phyloP scores from a whole-genome alignment of 106 monocot genomes.

The Acorus gramineus region DNA sequence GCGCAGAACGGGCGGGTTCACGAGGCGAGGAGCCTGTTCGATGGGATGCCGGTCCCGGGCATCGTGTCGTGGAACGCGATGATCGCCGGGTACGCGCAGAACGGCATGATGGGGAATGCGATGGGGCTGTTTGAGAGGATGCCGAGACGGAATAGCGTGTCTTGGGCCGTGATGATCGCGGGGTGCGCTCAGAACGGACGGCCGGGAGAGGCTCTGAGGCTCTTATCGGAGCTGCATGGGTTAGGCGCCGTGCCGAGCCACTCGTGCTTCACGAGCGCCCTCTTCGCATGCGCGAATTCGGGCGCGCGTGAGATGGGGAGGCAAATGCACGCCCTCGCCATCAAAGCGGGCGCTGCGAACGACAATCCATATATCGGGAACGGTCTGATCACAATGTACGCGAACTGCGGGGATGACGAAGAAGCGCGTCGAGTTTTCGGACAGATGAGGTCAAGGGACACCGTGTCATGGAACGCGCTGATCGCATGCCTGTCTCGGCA shows the following conservation, averaged over 20 bases:
- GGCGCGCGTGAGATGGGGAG: slow-evolving; percentile 42
- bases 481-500: slow-evolving; percentile 40
- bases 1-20: slow-evolving; percentile 37
- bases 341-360: slow-evolving; percentile 44
- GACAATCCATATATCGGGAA: slow-evolving; percentile 50
- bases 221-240: slow-evolving; percentile 38
- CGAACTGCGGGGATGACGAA: slow-evolving; percentile 35
- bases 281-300: slow-evolving; percentile 45
- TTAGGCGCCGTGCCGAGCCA: slow-evolving; percentile 28
- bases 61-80: slow-evolving; percentile 54
- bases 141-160: slow-evolving; percentile 33
- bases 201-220: slow-evolving; percentile 38
- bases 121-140: slow-evolving; percentile 34
- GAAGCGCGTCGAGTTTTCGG: slow-evolving; percentile 31
- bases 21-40: slow-evolving; percentile 39
- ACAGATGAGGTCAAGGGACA: slow-evolving; percentile 40
- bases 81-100: slow-evolving; percentile 56
- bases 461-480: slow-evolving; percentile 62
- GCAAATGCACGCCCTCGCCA: slow-evolving; percentile 48
- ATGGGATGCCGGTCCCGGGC: slow-evolving; percentile 34
- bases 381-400: slow-evolving; percentile 58
- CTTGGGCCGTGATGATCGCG: slow-evolving; percentile 53
- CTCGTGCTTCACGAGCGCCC: slow-evolving; percentile 44
- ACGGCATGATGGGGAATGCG: slow-evolving; percentile 42
- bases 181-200: slow-evolving; percentile 46